Percentiles rank a stretch among this genome's conserved stretches.
These are phyloP conservation scores for Verticillium albo-atrum DNA, from an alignment of 2,329 filamentous ascomycete genomes.

Conservation along the genomic window DNA sequence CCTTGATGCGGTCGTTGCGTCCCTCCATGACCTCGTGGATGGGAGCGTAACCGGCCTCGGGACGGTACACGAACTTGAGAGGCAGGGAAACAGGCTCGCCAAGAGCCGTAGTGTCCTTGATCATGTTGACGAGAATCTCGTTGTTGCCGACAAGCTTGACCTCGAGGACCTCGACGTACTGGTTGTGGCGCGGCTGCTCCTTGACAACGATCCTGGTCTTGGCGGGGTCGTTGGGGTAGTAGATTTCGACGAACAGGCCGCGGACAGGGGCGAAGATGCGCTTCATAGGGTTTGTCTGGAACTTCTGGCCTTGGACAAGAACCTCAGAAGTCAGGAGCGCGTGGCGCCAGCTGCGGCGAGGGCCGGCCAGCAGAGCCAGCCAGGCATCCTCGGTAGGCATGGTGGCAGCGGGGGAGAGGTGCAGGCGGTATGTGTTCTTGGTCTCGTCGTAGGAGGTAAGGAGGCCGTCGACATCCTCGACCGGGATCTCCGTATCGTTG, in stretches of 20 bases:
- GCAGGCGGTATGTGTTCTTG: slow-evolving; percentile 82
- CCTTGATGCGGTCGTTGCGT: slow-evolving; percentile 97
- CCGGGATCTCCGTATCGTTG: slow-evolving; percentile 64
- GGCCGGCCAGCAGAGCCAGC: slow-evolving; percentile 83
- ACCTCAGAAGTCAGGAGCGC: slow-evolving; percentile 92
- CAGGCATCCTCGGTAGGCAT: slow-evolving; percentile 79
- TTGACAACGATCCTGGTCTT: slow-evolving; percentile 84
- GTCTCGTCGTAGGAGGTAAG: slow-evolving; percentile 76
- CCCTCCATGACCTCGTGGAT: slow-evolving; percentile 95
- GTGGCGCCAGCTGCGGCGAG: slow-evolving; percentile 86
- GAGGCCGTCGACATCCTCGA: slow-evolving; percentile 74
- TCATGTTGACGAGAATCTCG: slow-evolving; percentile 83
- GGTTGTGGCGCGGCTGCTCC: slow-evolving; percentile 81
- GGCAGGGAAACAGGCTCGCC: slow-evolving; percentile 78
- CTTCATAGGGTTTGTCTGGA: slow-evolving; percentile 93
- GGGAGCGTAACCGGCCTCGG: slow-evolving; percentile 94
- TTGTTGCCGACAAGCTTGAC: slow-evolving; percentile 70
- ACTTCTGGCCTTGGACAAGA: slow-evolving; percentile 91
- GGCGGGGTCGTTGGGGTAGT: slow-evolving; percentile 72
- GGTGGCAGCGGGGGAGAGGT: slow-evolving; percentile 65
- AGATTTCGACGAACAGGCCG: slow-evolving; percentile 86
- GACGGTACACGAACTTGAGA: slow-evolving; percentile 88
- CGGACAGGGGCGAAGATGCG: slow-evolving; percentile 83
- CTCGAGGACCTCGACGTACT: slow-evolving; percentile 84
- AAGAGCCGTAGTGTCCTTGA: slow-evolving; percentile 86